These are phyloP conservation scores for Hirschioporus abietinus DNA, from an alignment of 768 basidiomycete species.

Conservation along the genomic window DNA sequence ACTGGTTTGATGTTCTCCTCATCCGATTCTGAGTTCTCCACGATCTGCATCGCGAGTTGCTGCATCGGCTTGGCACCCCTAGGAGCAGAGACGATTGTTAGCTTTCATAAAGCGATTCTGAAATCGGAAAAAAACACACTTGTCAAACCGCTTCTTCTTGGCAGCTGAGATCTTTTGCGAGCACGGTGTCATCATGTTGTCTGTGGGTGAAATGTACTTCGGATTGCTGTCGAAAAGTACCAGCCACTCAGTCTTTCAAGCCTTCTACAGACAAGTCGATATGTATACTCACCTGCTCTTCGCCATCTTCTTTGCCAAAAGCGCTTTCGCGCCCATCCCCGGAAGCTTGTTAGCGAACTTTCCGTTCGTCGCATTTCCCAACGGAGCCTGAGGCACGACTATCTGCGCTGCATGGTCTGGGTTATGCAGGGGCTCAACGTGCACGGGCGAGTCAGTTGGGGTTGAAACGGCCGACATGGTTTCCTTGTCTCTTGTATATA, in stretches of 20 bases:
- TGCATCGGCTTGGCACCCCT: constrained; percentile 60
- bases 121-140: constrained; percentile 44
- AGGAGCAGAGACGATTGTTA: neutral
- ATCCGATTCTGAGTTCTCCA: constrained; percentile 14
- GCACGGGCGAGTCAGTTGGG: constrained; percentile 62
- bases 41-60: constrained; percentile 50
- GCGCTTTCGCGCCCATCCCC: constrained; percentile 84
- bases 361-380: constrained; percentile 59
- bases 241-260: neutral
- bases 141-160: constrained; percentile 90
- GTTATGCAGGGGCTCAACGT: constrained; percentile 82
- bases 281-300: constrained; percentile 66
- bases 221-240: constrained; percentile 63
- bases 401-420: constrained; percentile 75
- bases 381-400: constrained; percentile 72
- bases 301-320: constrained; percentile 91
- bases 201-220: constrained; percentile 87
- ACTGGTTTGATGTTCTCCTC: constrained; percentile 4
- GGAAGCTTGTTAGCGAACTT: constrained; percentile 45
- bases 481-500: neutral
- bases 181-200: constrained; percentile 90
- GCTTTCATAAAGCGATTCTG: neutral
- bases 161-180: constrained; percentile 88
- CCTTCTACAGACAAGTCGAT: neutral
- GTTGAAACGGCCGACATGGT: constrained; percentile 54